Evolutionary conservation across 2,329 filamentous ascomycete species (phyloP).

Genomic region (Lithohypha guttulata): DNA sequence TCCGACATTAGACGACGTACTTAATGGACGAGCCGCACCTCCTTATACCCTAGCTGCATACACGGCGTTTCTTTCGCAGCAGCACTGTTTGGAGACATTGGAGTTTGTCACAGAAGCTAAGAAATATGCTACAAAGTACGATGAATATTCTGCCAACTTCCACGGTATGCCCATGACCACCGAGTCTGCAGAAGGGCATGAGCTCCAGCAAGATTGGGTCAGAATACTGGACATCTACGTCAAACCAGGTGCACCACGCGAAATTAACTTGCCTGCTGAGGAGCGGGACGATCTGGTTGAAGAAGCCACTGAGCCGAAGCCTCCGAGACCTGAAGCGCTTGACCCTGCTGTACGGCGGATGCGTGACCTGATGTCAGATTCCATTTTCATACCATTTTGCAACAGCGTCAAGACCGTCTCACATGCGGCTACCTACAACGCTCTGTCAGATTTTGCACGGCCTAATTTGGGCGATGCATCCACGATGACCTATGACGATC

Average conservation of each 20-base stretch:
- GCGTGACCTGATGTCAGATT: conserved; percentile 95
- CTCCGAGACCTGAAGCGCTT: conserved; percentile 66
- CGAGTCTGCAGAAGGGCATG: conserved; percentile 50
- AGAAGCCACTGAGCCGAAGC: conserved; percentile 44
- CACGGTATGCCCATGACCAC: conserved; percentile 38
- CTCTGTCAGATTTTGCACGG: conserved; percentile 31
- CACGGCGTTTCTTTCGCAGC: conserved; percentile 92
- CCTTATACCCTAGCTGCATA: conserved; percentile 89
- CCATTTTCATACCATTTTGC: conserved; percentile 82
- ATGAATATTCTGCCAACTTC: conserved; percentile 42
- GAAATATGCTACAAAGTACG: conserved; percentile 62
- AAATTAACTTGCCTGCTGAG: conserved; percentile 79
- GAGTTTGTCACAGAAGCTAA: conserved; percentile 95
- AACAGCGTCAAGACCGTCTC: conserved; percentile 50
- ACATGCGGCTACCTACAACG: conserved; percentile 32
- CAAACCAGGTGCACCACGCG: conserved; percentile 67
- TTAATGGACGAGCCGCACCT: conserved; percentile 71
- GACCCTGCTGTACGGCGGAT: conserved; percentile 78
- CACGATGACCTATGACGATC: conserved; percentile 23
- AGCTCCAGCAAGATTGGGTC: conserved; percentile 73
- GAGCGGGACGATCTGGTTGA: conserved; percentile 72
- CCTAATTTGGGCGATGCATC: conserved; percentile 26
- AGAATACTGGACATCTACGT: conserved; percentile 87
- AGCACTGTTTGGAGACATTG: conserved; percentile 90
- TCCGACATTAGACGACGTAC: conserved; percentile 75